Conservation (phyloP, 495 filamentous ascomycete genomes). For the Oleoguttula mirabilis region DNA sequence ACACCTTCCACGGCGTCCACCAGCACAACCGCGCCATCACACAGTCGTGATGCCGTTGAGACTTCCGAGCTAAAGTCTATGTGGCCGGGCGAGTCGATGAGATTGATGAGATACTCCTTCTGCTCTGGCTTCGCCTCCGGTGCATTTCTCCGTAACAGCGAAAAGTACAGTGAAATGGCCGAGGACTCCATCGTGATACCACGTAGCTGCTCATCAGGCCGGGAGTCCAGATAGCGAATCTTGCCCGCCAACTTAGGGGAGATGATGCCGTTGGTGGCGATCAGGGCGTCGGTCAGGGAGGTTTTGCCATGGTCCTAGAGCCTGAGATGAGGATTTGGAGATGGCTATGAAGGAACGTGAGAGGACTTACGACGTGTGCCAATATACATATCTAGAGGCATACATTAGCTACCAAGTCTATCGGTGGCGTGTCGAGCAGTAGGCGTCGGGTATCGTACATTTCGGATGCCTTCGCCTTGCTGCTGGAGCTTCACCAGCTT, state of each 20-base stretch:
- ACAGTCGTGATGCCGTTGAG: slow-evolving; percentile 85
- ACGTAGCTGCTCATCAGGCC: slow-evolving; percentile 90
- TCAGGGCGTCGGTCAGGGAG: slow-evolving; percentile 87
- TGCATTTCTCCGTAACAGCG: slow-evolving; percentile 60
- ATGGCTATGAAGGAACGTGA: too few relatives aligned
- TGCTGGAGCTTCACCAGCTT: slow-evolving; percentile 76
- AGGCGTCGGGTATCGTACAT: slow-evolving; percentile 43
- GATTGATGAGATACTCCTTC: slow-evolving; percentile 89
- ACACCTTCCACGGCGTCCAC: slow-evolving; percentile 99
- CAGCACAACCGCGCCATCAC: slow-evolving; percentile 86
- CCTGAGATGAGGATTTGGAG: not conserved
- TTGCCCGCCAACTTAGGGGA: slow-evolving; percentile 94
- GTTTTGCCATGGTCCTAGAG: slow-evolving; percentile 90
- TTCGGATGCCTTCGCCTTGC: slow-evolving; percentile 74
- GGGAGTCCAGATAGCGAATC: slow-evolving; percentile 93
- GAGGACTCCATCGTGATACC: slow-evolving; percentile 99
- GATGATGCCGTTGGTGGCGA: slow-evolving; percentile 99
- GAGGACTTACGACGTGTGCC: slow-evolving; percentile 79
- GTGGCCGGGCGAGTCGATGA: slow-evolving; percentile 96
- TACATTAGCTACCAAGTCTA: slow-evolving; percentile 9
- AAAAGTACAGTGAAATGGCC: slow-evolving; percentile 93
- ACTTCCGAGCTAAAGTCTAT: slow-evolving; percentile 99
- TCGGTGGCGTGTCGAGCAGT: not conserved
- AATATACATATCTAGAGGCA: slow-evolving; percentile 89
- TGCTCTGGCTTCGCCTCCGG: slow-evolving; percentile 56